phyloP scores from a whole-genome alignment of 1,284 basidiomycete genomes.

The Ustilago cynodontis region DNA sequence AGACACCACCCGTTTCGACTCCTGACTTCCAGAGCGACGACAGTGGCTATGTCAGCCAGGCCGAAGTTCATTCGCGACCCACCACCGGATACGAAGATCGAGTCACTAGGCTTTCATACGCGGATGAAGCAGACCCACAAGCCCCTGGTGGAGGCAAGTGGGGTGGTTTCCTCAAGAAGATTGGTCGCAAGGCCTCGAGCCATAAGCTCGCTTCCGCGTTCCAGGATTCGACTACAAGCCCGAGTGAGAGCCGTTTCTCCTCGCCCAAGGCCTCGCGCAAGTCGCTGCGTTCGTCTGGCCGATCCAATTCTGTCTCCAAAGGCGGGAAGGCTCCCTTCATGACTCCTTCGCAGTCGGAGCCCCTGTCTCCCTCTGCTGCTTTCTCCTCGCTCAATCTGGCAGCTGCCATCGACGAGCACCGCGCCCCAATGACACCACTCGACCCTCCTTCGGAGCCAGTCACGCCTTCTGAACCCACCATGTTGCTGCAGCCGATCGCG shows the following conservation, averaged over 20 bases:
- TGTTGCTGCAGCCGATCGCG: slow-evolving; percentile 18
- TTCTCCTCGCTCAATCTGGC: slow-evolving; percentile 25
- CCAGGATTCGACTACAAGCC: slow-evolving; percentile 23
- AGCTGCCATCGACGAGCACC: slow-evolving; percentile 8
- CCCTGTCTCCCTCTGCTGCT: slow-evolving; percentile 8
- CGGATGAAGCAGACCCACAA: slow-evolving; percentile 20
- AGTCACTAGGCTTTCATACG: slow-evolving; percentile 2
- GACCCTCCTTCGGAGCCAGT: slow-evolving; percentile 11
- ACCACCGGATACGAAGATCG: slow-evolving; percentile 24
- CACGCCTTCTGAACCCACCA: background rate
- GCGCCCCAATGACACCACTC: slow-evolving; percentile 29
- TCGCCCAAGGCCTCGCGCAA: slow-evolving; percentile 33
- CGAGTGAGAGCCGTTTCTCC: slow-evolving; percentile 27
- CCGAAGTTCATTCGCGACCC: slow-evolving; percentile 11
- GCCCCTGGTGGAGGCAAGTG: slow-evolving; percentile 34
- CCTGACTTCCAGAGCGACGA: slow-evolving; percentile 26
- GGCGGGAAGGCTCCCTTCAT: slow-evolving; percentile 15
- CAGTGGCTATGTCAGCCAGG: slow-evolving; percentile 26
- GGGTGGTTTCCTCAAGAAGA: slow-evolving; percentile 53
- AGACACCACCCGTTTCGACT: slow-evolving; percentile 20
- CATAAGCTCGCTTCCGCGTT: slow-evolving; percentile 22
- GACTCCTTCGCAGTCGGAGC: slow-evolving; percentile 35
- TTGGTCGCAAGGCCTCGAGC: slow-evolving; percentile 51
- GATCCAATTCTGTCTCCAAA: slow-evolving; percentile 21
- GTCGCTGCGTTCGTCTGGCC: slow-evolving; percentile 26